Percentiles rank a stretch among this genome's conserved stretches.
Conservation (phyloP, 192 early-diverging fungal genomes). For the Allomyces macrogynus region DNA sequence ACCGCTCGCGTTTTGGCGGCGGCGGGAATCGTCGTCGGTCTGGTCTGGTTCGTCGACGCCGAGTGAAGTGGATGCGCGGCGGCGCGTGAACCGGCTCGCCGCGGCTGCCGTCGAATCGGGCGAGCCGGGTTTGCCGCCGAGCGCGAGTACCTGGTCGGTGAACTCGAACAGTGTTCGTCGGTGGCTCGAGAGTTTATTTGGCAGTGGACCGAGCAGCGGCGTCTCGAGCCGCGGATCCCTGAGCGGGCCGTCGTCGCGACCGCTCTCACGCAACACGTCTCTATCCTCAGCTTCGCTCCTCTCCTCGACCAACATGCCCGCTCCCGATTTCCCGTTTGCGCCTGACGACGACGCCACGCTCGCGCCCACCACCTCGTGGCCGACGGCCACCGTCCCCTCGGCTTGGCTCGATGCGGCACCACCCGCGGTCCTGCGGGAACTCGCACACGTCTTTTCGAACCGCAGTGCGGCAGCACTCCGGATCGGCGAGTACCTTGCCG, state of each 20-base stretch:
- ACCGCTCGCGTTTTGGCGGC: background rate
- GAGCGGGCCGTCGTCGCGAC: too few species aligned
- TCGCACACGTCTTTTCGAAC: constrained; percentile 14
- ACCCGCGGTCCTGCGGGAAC: constrained; percentile 4
- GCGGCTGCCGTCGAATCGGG: too few species aligned
- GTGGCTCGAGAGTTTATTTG: too few species aligned
- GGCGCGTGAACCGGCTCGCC: too few species aligned
- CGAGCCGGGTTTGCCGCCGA: too few species aligned
- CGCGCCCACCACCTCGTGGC: background rate
- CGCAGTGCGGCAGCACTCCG: constrained; percentile 17
- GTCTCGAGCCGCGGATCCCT: too few species aligned
- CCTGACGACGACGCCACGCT: background rate
- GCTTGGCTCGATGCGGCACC: background rate
- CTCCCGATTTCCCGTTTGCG: background rate
- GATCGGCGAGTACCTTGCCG: constrained; percentile 11
- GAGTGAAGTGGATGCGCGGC: too few species aligned
- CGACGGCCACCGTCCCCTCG: background rate
- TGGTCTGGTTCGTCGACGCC: background rate
- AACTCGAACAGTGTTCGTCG: too few species aligned
- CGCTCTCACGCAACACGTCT: too few species aligned
- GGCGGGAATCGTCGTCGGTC: background rate
- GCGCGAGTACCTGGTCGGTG: too few species aligned
- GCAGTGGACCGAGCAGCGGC: too few species aligned
- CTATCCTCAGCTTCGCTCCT: background rate
- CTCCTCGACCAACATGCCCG: background rate